Base-by-base conservation (phyloP, 2,329 filamentous ascomycete genomes). In the Sclerotinia glacialis region DNA sequence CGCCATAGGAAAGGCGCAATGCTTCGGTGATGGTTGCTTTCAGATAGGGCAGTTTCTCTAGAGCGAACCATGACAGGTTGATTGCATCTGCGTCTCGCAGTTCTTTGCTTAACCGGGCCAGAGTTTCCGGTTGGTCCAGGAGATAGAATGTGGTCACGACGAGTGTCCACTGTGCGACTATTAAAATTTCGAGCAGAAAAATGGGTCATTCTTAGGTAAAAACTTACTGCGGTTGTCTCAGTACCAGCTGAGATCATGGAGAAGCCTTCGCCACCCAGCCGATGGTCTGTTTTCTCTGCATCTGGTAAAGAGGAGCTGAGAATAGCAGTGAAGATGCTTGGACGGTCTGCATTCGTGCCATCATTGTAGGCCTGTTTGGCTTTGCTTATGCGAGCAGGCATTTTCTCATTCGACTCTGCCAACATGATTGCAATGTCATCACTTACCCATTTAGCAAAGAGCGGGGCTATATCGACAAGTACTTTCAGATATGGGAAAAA, bases 1-100 rank as follows among this genome's bases (percentile, higher is more conserved):
- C 70, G 28, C 76, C 76, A 59, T 73, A 71, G 28, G 64, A 69
- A 8, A 77, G 69, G 11, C 75, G 74, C 3, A 77, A 66, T 2
- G 69, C 70, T 70, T 78, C 76, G 50, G 73, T 70, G 52, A 78
- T 72, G 28, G 76, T 68, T 26, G 69, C 76, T 9, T 69, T 72
- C 14, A 76, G 67, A 67, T 71, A 75, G 6, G 73, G 72, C 9
- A 76, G 70, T 23, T 69, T 58, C 49, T 74, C 72, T 2, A 76
- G 44, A 18, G 64, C 46, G 34, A 69, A 9, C 31, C 28, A 26
- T 21, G 52, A 44, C 8, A 62, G 31, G 18, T 67, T 68, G 18
- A 72, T 68, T 4, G 71, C 65, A 42, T 76, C 71, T 8, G 77
- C 75, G 64, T 78, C 76, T 37, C 68, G 63, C 58, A 79, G 64